Percentiles rank a stretch among this genome's conserved stretches.
Conservation (phyloP, 2,329 filamentous ascomycete species). For the Colletotrichum scovillei region DNA sequence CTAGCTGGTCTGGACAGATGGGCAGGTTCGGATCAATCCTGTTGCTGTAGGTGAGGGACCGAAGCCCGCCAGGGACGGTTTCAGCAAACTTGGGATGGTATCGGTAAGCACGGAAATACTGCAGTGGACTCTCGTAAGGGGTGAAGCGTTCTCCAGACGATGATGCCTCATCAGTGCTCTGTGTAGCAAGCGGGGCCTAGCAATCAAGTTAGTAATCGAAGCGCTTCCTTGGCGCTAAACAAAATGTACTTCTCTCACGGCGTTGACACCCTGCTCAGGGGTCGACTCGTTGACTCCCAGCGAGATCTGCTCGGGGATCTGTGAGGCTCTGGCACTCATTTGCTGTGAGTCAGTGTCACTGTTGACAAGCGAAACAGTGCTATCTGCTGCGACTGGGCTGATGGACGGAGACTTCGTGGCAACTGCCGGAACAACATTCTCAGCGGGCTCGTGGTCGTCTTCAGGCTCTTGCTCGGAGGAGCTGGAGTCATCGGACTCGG, state of each 20-base stretch:
- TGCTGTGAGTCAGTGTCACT: constrained; percentile 43
- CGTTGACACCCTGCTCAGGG: constrained; percentile 42
- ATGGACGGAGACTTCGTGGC: constrained; percentile 67
- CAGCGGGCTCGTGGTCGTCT: constrained; percentile 68
- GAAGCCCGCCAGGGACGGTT: constrained; percentile 79
- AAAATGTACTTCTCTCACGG: constrained; percentile 57
- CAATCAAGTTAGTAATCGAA: constrained; percentile 38
- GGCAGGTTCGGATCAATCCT: constrained; percentile 81
- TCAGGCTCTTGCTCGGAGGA: constrained; percentile 36
- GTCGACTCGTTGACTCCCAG: constrained; percentile 35
- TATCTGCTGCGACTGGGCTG: constrained; percentile 36
- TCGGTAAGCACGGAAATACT: constrained; percentile 86
- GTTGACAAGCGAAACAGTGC: constrained; percentile 39
- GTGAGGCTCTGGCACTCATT: constrained; percentile 37
- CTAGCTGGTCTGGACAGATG: constrained; percentile 82
- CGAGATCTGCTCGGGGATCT: constrained; percentile 36
- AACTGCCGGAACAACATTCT: constrained; percentile 54
- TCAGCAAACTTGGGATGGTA: constrained; percentile 84
- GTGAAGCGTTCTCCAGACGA: constrained; percentile 37
- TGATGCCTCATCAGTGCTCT: constrained; percentile 33
- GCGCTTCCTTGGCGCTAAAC: constrained; percentile 39
- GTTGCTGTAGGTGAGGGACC: constrained; percentile 94
- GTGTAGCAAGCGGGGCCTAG: constrained; percentile 7
- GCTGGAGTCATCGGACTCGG: constrained; percentile 23
- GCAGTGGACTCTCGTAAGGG: constrained; percentile 87